Conservation (phyloP, 2,329 filamentous ascomycete species). For the Ophiostoma ulmi region DNA sequence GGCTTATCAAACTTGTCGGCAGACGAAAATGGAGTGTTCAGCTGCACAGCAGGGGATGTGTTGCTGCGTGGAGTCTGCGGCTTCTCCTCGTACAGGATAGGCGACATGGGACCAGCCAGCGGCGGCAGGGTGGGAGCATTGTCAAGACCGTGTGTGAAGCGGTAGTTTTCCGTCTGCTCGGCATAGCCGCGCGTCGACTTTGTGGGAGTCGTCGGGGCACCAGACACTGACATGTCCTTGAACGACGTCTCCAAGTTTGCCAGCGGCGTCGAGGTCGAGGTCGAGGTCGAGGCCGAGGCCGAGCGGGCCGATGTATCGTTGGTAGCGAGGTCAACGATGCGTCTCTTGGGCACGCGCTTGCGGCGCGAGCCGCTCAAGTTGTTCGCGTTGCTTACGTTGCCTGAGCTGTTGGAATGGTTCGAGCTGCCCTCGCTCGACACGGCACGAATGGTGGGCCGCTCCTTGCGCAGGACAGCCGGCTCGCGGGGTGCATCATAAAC, state of each 20-base stretch:
- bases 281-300: background rate
- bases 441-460: constrained; percentile 49
- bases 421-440: constrained; percentile 55
- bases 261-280: constrained; percentile 22
- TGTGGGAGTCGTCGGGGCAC: background rate
- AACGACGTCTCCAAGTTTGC: constrained; percentile 19
- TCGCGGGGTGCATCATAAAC: constrained; percentile 50
- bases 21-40: background rate
- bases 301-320: constrained; percentile 36
- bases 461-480: constrained; percentile 53
- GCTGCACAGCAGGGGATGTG: constrained; percentile 10
- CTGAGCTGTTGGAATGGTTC: constrained; percentile 29
- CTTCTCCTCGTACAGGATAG: constrained; percentile 11
- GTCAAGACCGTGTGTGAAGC: background rate
- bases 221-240: background rate
- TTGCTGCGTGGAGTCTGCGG: constrained; percentile 1
- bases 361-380: constrained; percentile 50
- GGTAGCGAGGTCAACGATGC: constrained; percentile 60
- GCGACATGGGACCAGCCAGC: background rate
- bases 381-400: background rate
- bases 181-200: background rate
- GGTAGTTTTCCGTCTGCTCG: background rate
- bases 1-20: background rate
- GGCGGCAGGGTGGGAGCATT: background rate
- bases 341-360: constrained; percentile 54